Conservation (phyloP, 345 rosid genomes). For the Hibiscus mutabilis region DNA sequence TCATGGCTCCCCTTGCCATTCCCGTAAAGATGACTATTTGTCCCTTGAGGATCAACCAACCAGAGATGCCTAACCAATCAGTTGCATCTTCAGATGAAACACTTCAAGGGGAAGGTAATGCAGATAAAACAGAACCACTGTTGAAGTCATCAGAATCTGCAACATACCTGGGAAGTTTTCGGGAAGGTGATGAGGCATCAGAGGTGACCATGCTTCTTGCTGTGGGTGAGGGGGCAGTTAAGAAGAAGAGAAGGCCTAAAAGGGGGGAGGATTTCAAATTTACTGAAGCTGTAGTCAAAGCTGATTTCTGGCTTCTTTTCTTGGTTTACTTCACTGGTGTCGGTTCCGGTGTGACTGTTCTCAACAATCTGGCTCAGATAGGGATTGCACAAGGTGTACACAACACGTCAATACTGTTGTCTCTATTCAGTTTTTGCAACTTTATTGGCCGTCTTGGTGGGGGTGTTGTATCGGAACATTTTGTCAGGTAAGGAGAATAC, state of each 20-base stretch:
- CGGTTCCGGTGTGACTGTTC: constrained; percentile 62
- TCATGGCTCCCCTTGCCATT: constrained; percentile 65
- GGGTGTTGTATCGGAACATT: constrained; percentile 57
- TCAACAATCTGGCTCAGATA: constrained; percentile 66
- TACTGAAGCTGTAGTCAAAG: constrained; percentile 57
- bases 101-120: constrained; percentile 21
- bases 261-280: constrained; percentile 66
- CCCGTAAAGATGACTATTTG: too few relatives aligned
- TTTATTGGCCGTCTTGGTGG: constrained; percentile 63
- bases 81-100: constrained; percentile 17
- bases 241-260: constrained; percentile 59
- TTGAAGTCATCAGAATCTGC: constrained; percentile 30
- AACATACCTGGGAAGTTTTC: constrained; percentile 28
- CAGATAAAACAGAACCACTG: constrained; percentile 42
- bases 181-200: constrained; percentile 28
- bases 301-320: constrained; percentile 80
- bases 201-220: constrained; percentile 64
- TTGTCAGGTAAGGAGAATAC: constrained; percentile 37
- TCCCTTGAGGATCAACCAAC: constrained; percentile 14
- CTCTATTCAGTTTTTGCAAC: constrained; percentile 66
- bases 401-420: constrained; percentile 47
- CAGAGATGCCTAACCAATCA: constrained; percentile 17
- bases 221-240: constrained; percentile 61
- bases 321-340: constrained; percentile 58
- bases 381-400: constrained; percentile 54